Evolutionary conservation across 2,329 filamentous ascomycete species (phyloP).

Genomic region (Phialophora tarda): DNA sequence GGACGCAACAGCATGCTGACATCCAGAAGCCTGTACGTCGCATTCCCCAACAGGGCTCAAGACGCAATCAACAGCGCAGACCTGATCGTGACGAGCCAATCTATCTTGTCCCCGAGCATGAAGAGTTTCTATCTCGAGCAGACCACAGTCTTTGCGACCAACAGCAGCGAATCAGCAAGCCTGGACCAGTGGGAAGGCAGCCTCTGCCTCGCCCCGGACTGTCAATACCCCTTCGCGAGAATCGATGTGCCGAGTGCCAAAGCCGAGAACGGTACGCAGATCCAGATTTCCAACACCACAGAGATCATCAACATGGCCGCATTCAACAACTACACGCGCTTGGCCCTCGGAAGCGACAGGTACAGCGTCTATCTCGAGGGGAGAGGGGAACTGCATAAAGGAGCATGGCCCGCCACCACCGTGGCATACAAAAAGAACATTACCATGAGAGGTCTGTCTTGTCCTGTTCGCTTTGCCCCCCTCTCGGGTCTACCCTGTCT

Average conservation of each 20-base stretch:
- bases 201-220: constrained; percentile 1
- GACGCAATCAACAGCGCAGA: not conserved
- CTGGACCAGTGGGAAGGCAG: constrained; percentile 1
- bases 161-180: not conserved
- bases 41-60: not conserved
- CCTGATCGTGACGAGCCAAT: not conserved
- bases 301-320: constrained; percentile 51
- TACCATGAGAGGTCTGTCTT: constrained; percentile 60
- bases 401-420: constrained; percentile 55
- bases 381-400: constrained; percentile 58
- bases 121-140: not conserved
- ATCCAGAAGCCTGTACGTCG: constrained; percentile 34
- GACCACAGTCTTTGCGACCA: not conserved
- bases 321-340: constrained; percentile 58
- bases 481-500: not conserved
- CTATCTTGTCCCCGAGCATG: not conserved
- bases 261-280: constrained; percentile 50
- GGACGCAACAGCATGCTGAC: constrained; percentile 11
- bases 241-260: constrained; percentile 48
- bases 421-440: constrained; percentile 63
- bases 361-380: constrained; percentile 59
- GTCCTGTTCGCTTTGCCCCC: not conserved
- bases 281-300: constrained; percentile 52
- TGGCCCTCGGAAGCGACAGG: constrained; percentile 56
- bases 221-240: not conserved